Evolutionary conservation across 164 flowering plant genomes (phyloP).

Genomic region (Tetrastigma voinierianum): DNA sequence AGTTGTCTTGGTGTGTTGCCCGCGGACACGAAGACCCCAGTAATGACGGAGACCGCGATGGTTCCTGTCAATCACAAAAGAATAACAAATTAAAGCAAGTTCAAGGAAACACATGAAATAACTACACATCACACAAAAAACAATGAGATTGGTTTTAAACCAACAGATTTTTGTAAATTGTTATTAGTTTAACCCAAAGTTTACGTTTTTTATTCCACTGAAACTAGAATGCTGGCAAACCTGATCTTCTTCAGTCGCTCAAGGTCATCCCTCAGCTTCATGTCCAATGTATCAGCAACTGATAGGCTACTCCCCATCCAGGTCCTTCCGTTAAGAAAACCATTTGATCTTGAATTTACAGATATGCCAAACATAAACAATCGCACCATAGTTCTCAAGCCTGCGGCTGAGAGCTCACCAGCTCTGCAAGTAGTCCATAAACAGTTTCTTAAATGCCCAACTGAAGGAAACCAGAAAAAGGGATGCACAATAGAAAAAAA

Average conservation of each 20-base stretch:
- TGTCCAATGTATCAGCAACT: constrained; percentile 59
- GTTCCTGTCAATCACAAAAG: constrained; percentile 30
- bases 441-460: no score
- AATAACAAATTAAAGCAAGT: no score
- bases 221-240: constrained; percentile 15
- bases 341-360: constrained; percentile 62
- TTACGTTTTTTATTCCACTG: no score
- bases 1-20: constrained; percentile 44
- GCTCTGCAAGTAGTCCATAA: constrained; percentile 29
- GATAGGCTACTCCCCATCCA: constrained; percentile 58
- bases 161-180: no score
- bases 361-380: constrained; percentile 65
- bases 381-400: constrained; percentile 46
- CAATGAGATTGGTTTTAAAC: no score
- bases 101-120: neutral
- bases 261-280: constrained; percentile 63
- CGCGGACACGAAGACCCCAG: constrained; percentile 45
- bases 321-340: constrained; percentile 63
- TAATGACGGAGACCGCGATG: constrained; percentile 47
- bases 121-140: no score
- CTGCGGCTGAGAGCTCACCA: constrained; percentile 56
- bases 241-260: constrained; percentile 62
- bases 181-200: no score
- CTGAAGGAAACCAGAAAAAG: neutral
- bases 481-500: neutral